Evolutionary conservation across 345 rosid species (phyloP), one percentile per base, ranked within the genome.

Genomic region (Microcos paniculata): DNA sequence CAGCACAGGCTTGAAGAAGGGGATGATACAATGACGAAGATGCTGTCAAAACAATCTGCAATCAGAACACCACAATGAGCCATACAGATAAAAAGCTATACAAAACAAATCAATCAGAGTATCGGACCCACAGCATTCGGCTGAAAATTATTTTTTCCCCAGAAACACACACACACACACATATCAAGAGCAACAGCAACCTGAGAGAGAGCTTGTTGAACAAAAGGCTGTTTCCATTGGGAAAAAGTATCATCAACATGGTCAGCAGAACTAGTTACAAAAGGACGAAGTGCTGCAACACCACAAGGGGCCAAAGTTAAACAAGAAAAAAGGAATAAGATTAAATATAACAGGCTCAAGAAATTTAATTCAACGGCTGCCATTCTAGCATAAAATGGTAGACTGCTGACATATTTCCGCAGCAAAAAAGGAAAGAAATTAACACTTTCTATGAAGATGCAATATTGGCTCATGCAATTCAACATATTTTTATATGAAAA

Each of bases 1-100:
- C 92, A 58, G 93, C 90, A 75, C 91, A 85, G 51, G 97, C 92
- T 65, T 80, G 85, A 79, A 92, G 90, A 63, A 92, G 92, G 1
- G 93, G 88, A 43, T 82, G 88, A 77, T 86, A 90, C 71, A 83
- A 70, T 66, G 91, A 69, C 26, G 93, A 92, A 78, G 90, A 86
- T 16, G 89, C 82, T 57, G 82, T 90, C 66, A 83, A 84, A 21
- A 89, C 94, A 84, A 92, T 85, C 97, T 92, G 97, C 87, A 89
- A 70, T 68, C 53, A 53, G 70, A 63, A 52, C 59, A 74, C 75
- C 26, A 61, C 16, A 51, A 62, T 82, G 24, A 80, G 83, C 65
- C 68, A 76, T 52, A 59, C 28, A 61, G 33, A 56, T 3, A 15
- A 24, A 43, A 59, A 21, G 38, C 14, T 65, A 62, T 3, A 48